Evolutionary conservation across 1,284 basidiomycete genomes (phyloP), one percentile per base, ranked within the genome.

Genomic region (Ceratobasidium sp.): DNA sequence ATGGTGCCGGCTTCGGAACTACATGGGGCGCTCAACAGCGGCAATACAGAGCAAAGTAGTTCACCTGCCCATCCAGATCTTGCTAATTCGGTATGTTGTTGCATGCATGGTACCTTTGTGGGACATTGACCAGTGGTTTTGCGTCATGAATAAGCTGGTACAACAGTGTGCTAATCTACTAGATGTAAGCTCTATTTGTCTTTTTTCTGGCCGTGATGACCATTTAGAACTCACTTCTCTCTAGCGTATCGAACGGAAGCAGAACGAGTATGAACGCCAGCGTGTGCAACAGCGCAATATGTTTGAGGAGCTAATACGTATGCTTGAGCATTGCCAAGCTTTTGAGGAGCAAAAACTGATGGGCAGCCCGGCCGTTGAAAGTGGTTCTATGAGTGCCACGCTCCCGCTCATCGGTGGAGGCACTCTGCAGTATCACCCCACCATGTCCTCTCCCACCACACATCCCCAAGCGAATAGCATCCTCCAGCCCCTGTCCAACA

Each of bases 251-350:
- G 94, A 96, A 84, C 87, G 95, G 82, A 97, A 96, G 84, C 93
- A 95, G 81, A 86, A 94, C 79, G 95, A 97, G 84, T 95, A 97
- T 83, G 95, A 96, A 84, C 82, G 92, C 76, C 94, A 95, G 85
- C 93, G 95, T 79, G 86, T 86, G 62, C 84, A 94, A 76, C 96
- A 97, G 84, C 91, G 95, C 82, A 93, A 92, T 84, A 86, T 94
- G 81, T 97, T 98, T 83, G 96, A 97, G 84, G 94, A 96, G 81
- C 95, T 97, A 85, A 97, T 97, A 92, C 90, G 92, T 74, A 91
- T 89, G 79, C 89, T 98, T 78, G 96, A 98, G 84, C 93, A 95
- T 80, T 92, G 96, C 83, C 96, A 98, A 84, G 91, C 92, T 22
- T 92, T 85, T 22, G 85, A 95, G 82, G 87, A 87, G 79, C 80